phyloP scores from a whole-genome alignment of 2,329 filamentous ascomycete species.

The Fonsecaea multimorphosa region DNA sequence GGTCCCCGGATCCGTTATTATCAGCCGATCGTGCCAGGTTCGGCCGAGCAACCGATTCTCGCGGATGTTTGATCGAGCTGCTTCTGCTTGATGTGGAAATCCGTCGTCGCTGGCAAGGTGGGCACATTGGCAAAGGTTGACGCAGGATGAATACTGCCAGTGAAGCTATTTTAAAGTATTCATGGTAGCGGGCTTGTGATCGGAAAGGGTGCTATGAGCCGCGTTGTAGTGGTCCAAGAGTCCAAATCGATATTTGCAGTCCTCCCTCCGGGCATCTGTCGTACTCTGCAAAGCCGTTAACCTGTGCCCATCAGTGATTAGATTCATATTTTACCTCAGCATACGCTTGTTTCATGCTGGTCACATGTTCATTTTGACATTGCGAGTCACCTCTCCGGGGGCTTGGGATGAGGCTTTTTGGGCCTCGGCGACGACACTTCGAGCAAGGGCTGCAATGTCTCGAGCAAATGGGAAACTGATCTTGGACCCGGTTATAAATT shows the following conservation, averaged over 20 bases:
- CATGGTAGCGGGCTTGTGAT: neutral
- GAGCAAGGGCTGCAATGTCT: constrained; percentile 18
- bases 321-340: neutral
- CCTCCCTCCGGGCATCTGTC: neutral
- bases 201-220: neutral
- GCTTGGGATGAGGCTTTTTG: neutral
- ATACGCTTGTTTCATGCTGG: neutral
- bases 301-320: neutral
- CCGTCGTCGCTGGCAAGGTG: neutral
- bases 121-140: neutral
- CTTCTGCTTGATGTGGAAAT: neutral
- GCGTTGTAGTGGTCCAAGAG: neutral
- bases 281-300: neutral
- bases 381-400: neutral
- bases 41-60: neutral
- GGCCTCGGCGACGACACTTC: constrained; percentile 3
- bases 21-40: neutral
- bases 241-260: neutral
- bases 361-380: neutral
- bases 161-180: neutral
- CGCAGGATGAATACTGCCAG: neutral
- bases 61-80: neutral
- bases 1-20: neutral
- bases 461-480: constrained; percentile 18
- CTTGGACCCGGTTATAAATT: constrained; percentile 13